Conservation (phyloP, 352 stramenopile species). For the Pythium utonaiense region DNA sequence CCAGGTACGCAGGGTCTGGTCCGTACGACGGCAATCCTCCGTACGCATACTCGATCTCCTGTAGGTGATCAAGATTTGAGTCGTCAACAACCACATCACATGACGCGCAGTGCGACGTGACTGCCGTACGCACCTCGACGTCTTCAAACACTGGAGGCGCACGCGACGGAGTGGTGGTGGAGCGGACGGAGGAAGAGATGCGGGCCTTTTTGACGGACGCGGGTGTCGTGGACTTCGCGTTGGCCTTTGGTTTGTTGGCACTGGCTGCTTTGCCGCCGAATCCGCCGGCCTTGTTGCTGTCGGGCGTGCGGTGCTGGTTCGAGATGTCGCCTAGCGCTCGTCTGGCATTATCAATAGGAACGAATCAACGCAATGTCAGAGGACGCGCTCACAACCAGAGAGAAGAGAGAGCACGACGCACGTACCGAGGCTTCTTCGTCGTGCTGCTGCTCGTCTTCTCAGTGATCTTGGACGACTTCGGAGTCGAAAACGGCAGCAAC, state of each 20-base stretch:
- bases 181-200: constrained; percentile 3
- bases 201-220: constrained; percentile 18
- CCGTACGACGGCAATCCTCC: constrained; percentile 45
- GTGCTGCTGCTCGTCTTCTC: constrained; percentile 24
- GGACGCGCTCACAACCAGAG: background rate
- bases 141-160: constrained; percentile 22
- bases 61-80: background rate
- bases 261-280: constrained; percentile 10
- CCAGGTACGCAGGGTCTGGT: constrained; percentile 35
- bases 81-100: background rate
- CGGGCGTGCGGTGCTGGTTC: constrained; percentile 52
- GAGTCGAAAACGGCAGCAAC: constrained; percentile 33
- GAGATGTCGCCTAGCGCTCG: constrained; percentile 74
- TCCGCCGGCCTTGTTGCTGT: constrained; percentile 12
- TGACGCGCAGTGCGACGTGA: background rate
- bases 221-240: constrained; percentile 4
- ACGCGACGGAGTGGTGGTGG: constrained; percentile 15
- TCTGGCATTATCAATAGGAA: constrained; percentile 22
- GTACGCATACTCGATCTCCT: constrained; percentile 77
- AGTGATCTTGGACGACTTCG: constrained; percentile 25
- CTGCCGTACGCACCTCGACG: constrained; percentile 39
- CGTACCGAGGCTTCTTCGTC: constrained; percentile 46
- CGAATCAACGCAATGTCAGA: background rate
- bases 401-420: background rate
- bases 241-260: constrained; percentile 8